phyloP scores from a whole-genome alignment of 805 yeast species.

The Ogataea parapolymorpha region DNA sequence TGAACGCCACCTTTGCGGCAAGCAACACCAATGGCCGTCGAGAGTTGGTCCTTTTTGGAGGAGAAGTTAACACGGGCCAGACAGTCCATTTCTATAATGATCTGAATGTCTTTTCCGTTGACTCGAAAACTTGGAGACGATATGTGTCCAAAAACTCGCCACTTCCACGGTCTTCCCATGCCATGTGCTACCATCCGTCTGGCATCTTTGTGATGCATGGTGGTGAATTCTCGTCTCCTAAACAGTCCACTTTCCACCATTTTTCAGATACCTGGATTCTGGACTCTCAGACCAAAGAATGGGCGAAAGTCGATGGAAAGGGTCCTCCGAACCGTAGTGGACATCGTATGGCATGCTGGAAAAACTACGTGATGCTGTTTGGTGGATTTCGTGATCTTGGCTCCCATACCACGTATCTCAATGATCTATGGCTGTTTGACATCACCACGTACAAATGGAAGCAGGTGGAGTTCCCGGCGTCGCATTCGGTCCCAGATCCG shows the following conservation, averaged over 20 bases:
- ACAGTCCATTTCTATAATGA: constrained; percentile 79
- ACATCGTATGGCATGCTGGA: constrained; percentile 88
- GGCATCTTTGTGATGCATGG: constrained; percentile 87
- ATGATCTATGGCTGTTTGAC: constrained; percentile 92
- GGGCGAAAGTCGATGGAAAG: constrained; percentile 81
- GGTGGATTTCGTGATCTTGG: constrained; percentile 96
- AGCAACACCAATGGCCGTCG: constrained; percentile 71
- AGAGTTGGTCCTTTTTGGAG: constrained; percentile 86
- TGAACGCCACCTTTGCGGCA: constrained; percentile 72
- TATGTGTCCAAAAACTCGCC: constrained; percentile 83
- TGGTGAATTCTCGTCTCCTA: constrained; percentile 96
- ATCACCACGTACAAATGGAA: constrained; percentile 86
- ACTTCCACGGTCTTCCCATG: constrained; percentile 88
- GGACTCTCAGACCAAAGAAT: constrained; percentile 79
- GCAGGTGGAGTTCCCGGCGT: constrained; percentile 81
- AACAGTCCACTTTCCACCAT: constrained; percentile 92
- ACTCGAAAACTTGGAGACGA: constrained; percentile 77
- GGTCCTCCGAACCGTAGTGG: constrained; percentile 90
- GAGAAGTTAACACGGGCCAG: constrained; percentile 58
- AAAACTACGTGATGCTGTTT: constrained; percentile 75
- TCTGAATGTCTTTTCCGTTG: constrained; percentile 66
- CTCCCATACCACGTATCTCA: constrained; percentile 72
- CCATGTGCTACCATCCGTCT: constrained; percentile 89
- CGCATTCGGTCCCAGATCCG: constrained; percentile 80
- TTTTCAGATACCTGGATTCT: constrained; percentile 95